Conservation (phyloP, 768 basidiomycete species). For the Boletus rubropictus region DNA sequence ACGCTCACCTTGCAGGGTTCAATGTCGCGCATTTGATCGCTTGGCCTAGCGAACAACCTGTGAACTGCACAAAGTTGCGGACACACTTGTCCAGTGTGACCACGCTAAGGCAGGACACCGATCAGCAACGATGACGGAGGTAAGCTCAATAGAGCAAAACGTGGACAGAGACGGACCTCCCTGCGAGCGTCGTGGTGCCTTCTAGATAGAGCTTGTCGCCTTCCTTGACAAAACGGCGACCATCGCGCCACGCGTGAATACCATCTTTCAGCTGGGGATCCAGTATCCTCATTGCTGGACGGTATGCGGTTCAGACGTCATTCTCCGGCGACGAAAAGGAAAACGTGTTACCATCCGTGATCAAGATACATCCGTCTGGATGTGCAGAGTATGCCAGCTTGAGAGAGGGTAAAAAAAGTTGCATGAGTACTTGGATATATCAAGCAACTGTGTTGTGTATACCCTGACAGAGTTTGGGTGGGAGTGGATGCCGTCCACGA, state of each 20-base stretch:
- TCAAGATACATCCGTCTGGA: slow-evolving; percentile 80
- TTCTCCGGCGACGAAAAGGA: background rate
- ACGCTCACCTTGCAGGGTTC: slow-evolving; percentile 70
- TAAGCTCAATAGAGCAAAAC: background rate
- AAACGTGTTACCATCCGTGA: slow-evolving; percentile 70
- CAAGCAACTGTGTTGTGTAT: slow-evolving; percentile 22
- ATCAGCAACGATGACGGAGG: background rate
- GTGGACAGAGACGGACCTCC: slow-evolving; percentile 48
- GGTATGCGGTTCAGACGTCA: background rate
- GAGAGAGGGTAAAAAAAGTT: background rate
- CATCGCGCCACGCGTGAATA: slow-evolving; percentile 83
- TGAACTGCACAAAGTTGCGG: slow-evolving; percentile 78
- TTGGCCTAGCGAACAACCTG: slow-evolving; percentile 75
- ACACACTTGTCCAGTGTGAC: slow-evolving; percentile 82
- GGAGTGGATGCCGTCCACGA: slow-evolving; percentile 87
- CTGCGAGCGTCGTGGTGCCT: slow-evolving; percentile 83
- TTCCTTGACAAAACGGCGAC: slow-evolving; percentile 72
- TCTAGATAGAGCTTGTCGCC: slow-evolving; percentile 77
- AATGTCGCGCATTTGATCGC: slow-evolving; percentile 83
- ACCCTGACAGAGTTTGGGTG: slow-evolving; percentile 88
- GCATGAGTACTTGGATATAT: background rate
- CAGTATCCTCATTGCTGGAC: slow-evolving; percentile 73
- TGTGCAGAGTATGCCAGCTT: slow-evolving; percentile 80
- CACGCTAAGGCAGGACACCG: slow-evolving; percentile 41
- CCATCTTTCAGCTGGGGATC: slow-evolving; percentile 84